Percentiles rank a stretch among this genome's conserved stretches.
Evolutionary conservation across 345 rosid genomes (phyloP).

Genomic region (Lepidium sativum): DNA sequence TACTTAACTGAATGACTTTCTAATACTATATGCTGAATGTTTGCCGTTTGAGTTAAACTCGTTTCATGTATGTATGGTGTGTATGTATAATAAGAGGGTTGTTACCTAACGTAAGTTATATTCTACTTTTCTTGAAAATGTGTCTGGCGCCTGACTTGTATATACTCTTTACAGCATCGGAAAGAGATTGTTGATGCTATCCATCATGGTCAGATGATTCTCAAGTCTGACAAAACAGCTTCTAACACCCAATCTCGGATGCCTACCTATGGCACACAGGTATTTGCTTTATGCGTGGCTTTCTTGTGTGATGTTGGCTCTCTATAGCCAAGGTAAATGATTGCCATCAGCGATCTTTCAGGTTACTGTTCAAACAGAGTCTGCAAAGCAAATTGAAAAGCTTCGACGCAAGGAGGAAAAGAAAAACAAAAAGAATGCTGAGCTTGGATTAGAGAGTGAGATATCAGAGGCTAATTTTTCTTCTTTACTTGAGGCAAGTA

Average conservation of each 20-base stretch:
- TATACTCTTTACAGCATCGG: slow-evolving; percentile 57
- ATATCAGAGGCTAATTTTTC: slow-evolving; percentile 67
- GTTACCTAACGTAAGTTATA: neutral
- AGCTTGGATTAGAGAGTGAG: slow-evolving; percentile 55
- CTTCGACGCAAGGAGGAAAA: slow-evolving; percentile 97
- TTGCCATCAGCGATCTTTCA: slow-evolving; percentile 24
- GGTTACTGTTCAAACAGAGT: slow-evolving; percentile 94
- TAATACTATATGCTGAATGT: neutral
- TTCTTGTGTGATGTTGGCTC: neutral
- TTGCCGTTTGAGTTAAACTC: neutral
- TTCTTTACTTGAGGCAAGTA: slow-evolving; percentile 85
- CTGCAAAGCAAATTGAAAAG: slow-evolving; percentile 83
- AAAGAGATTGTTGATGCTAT: slow-evolving; percentile 87
- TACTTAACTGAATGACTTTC: neutral
- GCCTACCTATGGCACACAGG: slow-evolving; percentile 99
- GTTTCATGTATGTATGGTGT: neutral
- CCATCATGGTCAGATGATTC: slow-evolving; percentile 56
- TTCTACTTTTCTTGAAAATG: neutral
- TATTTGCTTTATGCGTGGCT: slow-evolving; percentile 17
- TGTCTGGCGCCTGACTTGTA: slow-evolving; percentile 8
- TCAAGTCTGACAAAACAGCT: slow-evolving; percentile 67
- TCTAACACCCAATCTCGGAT: slow-evolving; percentile 60
- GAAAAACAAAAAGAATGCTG: slow-evolving; percentile 65
- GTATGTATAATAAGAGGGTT: neutral
- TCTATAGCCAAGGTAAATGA: slow-evolving; percentile 2